Evolutionary conservation across 805 yeast species (phyloP), one percentile per base, ranked within the genome.

Genomic region (Myxozyma neglecta): DNA sequence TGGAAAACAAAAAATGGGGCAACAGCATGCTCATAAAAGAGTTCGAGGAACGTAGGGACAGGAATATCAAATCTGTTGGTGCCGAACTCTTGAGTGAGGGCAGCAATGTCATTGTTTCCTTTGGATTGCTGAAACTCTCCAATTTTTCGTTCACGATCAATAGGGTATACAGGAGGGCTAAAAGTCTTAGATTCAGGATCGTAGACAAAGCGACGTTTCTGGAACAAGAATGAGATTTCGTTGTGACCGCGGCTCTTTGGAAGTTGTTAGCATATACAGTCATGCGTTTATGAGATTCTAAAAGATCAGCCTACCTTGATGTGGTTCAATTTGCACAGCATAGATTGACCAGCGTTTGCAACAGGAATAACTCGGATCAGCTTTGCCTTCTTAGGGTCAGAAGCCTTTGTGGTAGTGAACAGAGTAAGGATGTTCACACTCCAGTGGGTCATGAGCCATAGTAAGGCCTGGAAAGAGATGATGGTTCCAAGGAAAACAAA

Each of bases 1-100:
- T 94, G 99, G 80, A 94, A 94, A 32, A 94, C 97, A 70, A 94
- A 94, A 74, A 94, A 90, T 11, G 99, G 99, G 13, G 99, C 98
- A 44, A 94, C 92, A 10, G 98, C 98, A 74, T 94, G 99, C 76
- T 94, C 98, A 72, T 90, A 87, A 80, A 94, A 94, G 70, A 94
- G 80, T 75, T 93, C 98, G 59, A 82, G 66, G 70, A 94, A 93
- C 0, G 97, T 84, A 54, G 99, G 99, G 58, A 94, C 83, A 36
- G 99, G 99, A 68, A 94, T 93, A 72, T 94, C 99, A 72, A 94
- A 94, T 68, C 82, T 82, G 78, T 94, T 94, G 67, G 80, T 80
- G 56, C 99, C 99, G 73, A 87, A 94, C 61, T 83, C 77, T 71
- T 91, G 83, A 48, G 70, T 68, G 43, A 78, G 69, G 36, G 75